Percentiles rank a stretch among this genome's conserved stretches.
These are phyloP conservation scores for Digitaria exilis DNA, from an alignment of 202 grass and related monocot species.

Conservation along the genomic window DNA sequence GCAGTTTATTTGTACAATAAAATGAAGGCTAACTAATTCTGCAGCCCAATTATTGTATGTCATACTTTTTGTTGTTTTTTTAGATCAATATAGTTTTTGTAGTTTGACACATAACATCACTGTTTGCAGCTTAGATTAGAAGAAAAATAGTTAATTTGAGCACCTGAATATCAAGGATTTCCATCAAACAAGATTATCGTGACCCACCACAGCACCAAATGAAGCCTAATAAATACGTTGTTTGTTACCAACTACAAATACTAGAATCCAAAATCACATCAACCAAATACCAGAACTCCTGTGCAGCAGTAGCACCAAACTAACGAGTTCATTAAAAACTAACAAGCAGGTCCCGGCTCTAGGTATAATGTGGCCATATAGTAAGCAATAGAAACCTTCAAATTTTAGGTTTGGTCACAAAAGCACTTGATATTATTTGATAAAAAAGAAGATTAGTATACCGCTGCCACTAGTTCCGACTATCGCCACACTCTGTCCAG, in stretches of 20 bases:
- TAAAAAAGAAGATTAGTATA: conserved; percentile 43
- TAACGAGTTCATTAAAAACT: conserved; percentile 1
- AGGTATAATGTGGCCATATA: neutral
- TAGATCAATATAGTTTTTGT: neutral
- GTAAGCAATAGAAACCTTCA: conserved; percentile 15
- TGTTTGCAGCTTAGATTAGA: neutral
- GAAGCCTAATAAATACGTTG: neutral
- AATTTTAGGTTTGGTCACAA: conserved; percentile 12
- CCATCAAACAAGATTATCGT: neutral
- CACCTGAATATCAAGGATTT: neutral
- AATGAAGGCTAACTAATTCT: conserved; percentile 7
- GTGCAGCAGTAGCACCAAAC: conserved; percentile 23
- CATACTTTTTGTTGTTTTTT: neutral
- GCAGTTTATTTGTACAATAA: neutral
- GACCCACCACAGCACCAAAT: neutral
- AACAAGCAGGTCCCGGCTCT: neutral
- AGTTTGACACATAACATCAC: neutral
- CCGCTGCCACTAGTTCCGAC: conserved; percentile 98
- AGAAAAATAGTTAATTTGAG: neutral
- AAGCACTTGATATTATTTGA: conserved; percentile 8
- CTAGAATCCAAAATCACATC: conserved; percentile 5
- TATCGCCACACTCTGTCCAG: conserved; percentile 91
- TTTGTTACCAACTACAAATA: neutral
- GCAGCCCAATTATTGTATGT: neutral
- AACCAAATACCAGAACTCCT: neutral